Evolutionary conservation across 2,329 filamentous ascomycete genomes (phyloP), one percentile per base, ranked within the genome.

Genomic region (Beauveria medogensis): DNA sequence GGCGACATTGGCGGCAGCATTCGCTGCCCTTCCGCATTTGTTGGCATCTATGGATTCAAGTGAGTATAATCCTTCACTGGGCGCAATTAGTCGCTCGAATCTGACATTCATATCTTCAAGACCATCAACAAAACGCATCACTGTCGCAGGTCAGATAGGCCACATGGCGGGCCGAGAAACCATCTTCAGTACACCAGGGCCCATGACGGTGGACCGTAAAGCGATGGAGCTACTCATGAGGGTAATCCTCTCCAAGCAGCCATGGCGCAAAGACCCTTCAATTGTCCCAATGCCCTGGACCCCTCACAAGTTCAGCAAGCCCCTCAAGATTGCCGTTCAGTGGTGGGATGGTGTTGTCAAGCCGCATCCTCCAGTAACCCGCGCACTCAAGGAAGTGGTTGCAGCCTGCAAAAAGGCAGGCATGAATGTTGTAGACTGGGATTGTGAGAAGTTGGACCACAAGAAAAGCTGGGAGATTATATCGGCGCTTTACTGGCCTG

Each of bases 241-340:
- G n/a, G 68, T 67, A 0, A 68, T 67, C 0, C 54, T 73, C 0
- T 65, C 67, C 24, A 66, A 68, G 1, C 66, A 71, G 63, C 73
- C 73, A 0, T 75, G 73, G 73, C 64, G 66, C 3, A 58, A 67
- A 0, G 73, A 75, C 10, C 72, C 73, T 2, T 66, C 70, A 0
- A 63, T 75, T 0, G 69, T 66, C 2, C 68, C 63, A 30, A 72
- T 68, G 26, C 63, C 65, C 65, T 80, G 55, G 73, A 77, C 60
- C 41, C 73, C 59, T 64, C 70, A 70, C 57, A 69, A 59, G 1
- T 72, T 73, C 22, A 65, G 60, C 8, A 66, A 65, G 61, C 84
- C 80, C 63, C 71, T 88, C 6, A 85, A 81, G 65, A 75, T 90
- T n/a, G 87, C 79, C 0, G 77, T 86, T 1, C 71, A 86, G 51